Evolutionary conservation across 2,329 filamentous ascomycete genomes (phyloP).

Genomic region (Fusarium sublunatum): DNA sequence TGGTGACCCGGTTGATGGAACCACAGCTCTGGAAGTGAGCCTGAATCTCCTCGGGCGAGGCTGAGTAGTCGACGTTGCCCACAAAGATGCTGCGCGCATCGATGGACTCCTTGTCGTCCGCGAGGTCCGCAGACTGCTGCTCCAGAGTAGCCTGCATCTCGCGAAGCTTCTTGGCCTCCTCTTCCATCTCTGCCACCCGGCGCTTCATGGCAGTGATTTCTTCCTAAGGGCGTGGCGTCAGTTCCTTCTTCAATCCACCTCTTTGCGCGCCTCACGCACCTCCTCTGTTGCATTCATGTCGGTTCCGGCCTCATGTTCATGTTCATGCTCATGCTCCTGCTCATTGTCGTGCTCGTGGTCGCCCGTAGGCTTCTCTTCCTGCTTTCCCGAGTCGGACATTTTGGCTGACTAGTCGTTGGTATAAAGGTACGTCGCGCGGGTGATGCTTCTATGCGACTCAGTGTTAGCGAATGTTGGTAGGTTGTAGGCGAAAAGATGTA

Average conservation of each 20-base stretch:
- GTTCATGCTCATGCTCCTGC: conserved; percentile 35
- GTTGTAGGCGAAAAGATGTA: conserved; percentile 11
- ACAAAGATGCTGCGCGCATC: conserved; percentile 97
- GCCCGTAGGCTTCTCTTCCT: conserved; percentile 47
- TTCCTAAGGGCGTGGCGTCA: conserved; percentile 63
- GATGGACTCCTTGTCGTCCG: conserved; percentile 95
- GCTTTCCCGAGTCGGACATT: conserved; percentile 52
- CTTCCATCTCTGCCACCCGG: conserved; percentile 89
- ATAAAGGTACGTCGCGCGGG: conserved; percentile 2
- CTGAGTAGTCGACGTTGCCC: conserved; percentile 97
- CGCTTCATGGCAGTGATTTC: conserved; percentile 90
- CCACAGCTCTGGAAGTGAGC: conserved; percentile 98
- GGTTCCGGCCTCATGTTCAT: conserved; percentile 48
- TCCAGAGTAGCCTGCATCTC: conserved; percentile 91
- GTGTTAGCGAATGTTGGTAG: conserved; percentile 23
- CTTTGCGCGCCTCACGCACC: conserved; percentile 51
- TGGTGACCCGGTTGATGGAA: conserved; percentile 97
- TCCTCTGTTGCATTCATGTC: conserved; percentile 51
- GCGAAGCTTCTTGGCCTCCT: conserved; percentile 84
- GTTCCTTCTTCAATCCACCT: conserved; percentile 46
- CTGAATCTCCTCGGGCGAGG: conserved; percentile 95
- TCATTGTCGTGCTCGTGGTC: conserved; percentile 49
- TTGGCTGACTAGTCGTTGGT: conserved; percentile 11
- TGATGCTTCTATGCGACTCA: conserved; percentile 10
- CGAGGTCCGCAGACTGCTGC: conserved; percentile 82